Evolutionary conservation across 2,329 filamentous ascomycete species (phyloP), one percentile per base, ranked within the genome.

Genomic region (Colletotrichum gigasporum): DNA sequence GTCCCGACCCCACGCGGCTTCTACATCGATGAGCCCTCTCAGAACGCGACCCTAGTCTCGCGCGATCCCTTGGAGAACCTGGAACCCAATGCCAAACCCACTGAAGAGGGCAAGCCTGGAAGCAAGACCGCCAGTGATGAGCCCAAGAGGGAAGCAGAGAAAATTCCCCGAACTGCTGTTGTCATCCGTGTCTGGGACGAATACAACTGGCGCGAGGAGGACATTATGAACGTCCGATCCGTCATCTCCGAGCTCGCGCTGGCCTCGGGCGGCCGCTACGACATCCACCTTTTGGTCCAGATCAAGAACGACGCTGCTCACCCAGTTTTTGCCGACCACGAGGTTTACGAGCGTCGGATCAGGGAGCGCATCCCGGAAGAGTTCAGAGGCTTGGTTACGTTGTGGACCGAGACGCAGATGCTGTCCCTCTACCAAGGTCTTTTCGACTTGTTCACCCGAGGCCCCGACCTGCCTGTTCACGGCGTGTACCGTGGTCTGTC

Each of bases 331-430:
- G 91, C 91, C 1, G 90, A 93, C 69, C 82, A 89, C 54, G 86
- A 88, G 47, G 83, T 83, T 51, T 97, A 90, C 80, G 82, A 85
- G 73, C 84, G 83, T 72, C 90, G 84, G 61, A 90, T 91, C 74
- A 82, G 87, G 54, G 87, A 91, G 51, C 86, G 87, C 24, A 85
- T 95, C 11, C 92, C 96, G 0, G 84, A 88, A 68, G 96, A 99
- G 73, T 97, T 99, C 79, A 90, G 87, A 69, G 92, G 92, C 47
- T 89, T 99, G 73, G 92, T 92, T 18, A 97, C 92, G 0, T 84
- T 98, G 6, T 99, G 96, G 96, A 96, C 93, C 0, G 94, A 97
- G 76, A 90, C 91, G 22, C 94, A 97, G 77, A 97, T 98, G 94
- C 84, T 91, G 55, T 87, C 94, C 62, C 85, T 97, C 70, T 99